Evolutionary conservation across 306 rosid species (phyloP), one percentile per base, ranked within the genome.

Genomic region (Lathyrus sativus): DNA sequence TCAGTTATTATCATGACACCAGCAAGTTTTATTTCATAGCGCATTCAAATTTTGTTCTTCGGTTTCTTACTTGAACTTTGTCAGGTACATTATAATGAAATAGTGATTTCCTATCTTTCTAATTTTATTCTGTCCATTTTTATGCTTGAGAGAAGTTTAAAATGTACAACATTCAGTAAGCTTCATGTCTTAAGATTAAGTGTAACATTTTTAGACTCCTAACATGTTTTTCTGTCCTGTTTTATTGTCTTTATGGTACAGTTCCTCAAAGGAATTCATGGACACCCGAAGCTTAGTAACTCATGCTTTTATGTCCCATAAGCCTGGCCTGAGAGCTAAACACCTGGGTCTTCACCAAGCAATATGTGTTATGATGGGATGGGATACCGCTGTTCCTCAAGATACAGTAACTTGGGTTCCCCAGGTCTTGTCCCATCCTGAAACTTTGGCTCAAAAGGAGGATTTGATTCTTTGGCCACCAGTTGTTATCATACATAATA

Each of bases 381-480:
- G 98, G 98, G 95, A 85, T 73, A 86, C 90, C 29, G 78, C 61
- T 67, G 70, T 82, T 67, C 96, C 96, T 38, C 81, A 71, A n/a
- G 91, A 90, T 48, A 84, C 90, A 9, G 70, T 90, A 59, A 91
- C 90, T 53, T 93, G 96, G 97, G 83, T 74, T 82, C 98, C 97
- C 67, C 87, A 90, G 76, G 72, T 82, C 48, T 80, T 93, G 80
- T 85, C 90, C 29, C 67, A 66, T 50, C 82, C 78, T 11, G 95
- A 88, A 76, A 90, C 89, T 74, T 57, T 82, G 78, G 85, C 88
- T 67, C 96, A 93, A 77, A 90, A 86, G 86, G 97, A 88, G 84
- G 98, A 90, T 86, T 81, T 93, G 82, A 86, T 93, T 74, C 74
- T 93, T 75, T 93, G 98, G 98, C 89, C 98, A 43, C 98, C 98